Evolutionary conservation across 768 basidiomycete genomes (phyloP).

Genomic region (Mycena leptocephala): DNA sequence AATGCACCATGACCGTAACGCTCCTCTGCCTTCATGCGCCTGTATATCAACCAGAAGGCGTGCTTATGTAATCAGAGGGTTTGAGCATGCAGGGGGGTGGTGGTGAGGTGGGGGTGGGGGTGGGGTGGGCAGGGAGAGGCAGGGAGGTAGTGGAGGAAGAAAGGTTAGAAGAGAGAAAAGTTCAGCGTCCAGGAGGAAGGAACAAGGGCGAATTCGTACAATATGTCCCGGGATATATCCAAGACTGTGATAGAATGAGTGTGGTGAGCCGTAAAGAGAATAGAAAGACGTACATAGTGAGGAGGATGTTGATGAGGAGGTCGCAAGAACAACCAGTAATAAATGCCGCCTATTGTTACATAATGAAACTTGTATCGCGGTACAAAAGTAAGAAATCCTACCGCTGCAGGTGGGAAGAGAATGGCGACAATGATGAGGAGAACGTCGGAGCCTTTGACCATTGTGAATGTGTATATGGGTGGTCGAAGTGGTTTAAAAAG

Average conservation of each 20-base stretch:
- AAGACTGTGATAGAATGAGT: slow-evolving; percentile 59
- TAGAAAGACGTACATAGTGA: slow-evolving; percentile 76
- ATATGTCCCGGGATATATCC: slow-evolving; percentile 84
- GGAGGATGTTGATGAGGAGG: slow-evolving; percentile 85
- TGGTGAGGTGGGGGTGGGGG: no score
- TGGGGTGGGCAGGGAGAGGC: no score
- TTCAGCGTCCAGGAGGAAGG: no score
- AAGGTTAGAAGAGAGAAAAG: no score
- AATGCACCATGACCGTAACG: slow-evolving; percentile 85
- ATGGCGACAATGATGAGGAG: slow-evolving; percentile 78
- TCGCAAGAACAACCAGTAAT: slow-evolving; percentile 87
- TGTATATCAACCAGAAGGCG: slow-evolving; percentile 93
- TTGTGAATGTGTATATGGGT: slow-evolving; percentile 43
- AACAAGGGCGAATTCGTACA: no score
- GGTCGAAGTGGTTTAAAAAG: neutral
- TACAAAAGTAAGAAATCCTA: slow-evolving; percentile 71
- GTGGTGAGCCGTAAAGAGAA: neutral
- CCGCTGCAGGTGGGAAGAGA: slow-evolving; percentile 41
- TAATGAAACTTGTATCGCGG: slow-evolving; percentile 60
- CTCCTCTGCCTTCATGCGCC: slow-evolving; percentile 91
- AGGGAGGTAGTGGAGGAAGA: no score
- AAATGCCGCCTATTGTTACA: no score
- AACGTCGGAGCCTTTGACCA: slow-evolving; percentile 81
- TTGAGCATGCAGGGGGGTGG: no score
- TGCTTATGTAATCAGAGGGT: no score